Evolutionary conservation across 148 eudicot species (phyloP).

Genomic region (Heliamphora exappendiculata): DNA sequence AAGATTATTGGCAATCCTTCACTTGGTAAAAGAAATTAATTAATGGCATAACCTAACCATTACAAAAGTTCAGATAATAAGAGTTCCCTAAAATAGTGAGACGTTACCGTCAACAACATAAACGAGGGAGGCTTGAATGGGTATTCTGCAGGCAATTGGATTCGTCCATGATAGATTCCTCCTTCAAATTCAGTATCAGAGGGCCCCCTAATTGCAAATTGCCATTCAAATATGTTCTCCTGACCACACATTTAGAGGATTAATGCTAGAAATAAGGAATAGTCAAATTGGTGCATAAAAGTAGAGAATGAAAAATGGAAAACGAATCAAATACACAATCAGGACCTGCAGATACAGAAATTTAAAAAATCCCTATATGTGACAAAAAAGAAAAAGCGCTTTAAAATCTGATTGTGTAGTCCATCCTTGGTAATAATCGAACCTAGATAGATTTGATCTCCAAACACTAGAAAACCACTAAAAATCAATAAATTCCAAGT

Average conservation of each 20-base stretch:
- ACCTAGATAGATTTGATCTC: too few species aligned
- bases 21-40: neutral
- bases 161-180: slow-evolving; percentile 94
- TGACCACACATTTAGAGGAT: slow-evolving; percentile 16
- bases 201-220: slow-evolving; percentile 94
- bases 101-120: slow-evolving; percentile 79
- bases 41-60: neutral
- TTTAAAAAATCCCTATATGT: too few species aligned
- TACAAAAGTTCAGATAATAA: neutral
- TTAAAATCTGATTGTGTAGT: too few species aligned
- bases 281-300: neutral
- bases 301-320: too few species aligned
- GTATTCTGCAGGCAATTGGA: slow-evolving; percentile 89
- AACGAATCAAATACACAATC: too few species aligned
- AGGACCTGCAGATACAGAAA: too few species aligned
- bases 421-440: too few species aligned
- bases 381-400: too few species aligned
- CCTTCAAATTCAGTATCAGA: slow-evolving; percentile 89
- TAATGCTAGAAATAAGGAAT: neutral
- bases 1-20: neutral
- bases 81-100: neutral
- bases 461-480: too few species aligned
- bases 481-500: too few species aligned
- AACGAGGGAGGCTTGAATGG: slow-evolving; percentile 97
- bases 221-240: slow-evolving; percentile 99